Conservation (phyloP, 2,329 filamentous ascomycete species). For the Arthrobotrys megalospora region DNA sequence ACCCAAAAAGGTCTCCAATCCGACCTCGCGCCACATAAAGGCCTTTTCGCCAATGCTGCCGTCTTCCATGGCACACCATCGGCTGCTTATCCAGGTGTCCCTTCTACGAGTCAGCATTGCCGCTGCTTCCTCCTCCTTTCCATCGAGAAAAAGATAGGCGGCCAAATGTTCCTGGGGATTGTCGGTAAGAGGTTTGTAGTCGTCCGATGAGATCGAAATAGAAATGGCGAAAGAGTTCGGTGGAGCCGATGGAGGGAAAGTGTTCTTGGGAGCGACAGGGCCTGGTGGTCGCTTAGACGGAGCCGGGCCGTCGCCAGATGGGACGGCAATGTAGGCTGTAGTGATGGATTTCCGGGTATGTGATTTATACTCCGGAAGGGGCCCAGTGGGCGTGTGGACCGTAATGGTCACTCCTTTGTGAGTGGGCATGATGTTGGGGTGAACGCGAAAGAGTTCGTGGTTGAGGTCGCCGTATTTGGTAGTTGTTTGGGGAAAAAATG, state of each 20-base stretch:
- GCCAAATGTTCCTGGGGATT: conserved; percentile 93
- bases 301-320: conserved; percentile 66
- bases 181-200: conserved; percentile 92
- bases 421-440: conserved; percentile 80
- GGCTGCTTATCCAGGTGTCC: conserved; percentile 98
- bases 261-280: conserved; percentile 78
- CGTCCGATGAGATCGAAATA: conserved; percentile 85
- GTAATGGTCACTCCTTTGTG: conserved; percentile 99
- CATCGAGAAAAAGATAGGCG: conserved; percentile 99
- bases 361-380: conserved; percentile 91
- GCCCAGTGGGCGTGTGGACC: conserved; percentile 83
- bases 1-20: conserved; percentile 95
- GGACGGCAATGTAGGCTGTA: conserved; percentile 96
- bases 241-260: conserved; percentile 80
- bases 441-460: conserved; percentile 26
- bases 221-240: conserved; percentile 98
- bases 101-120: conserved; percentile 91
- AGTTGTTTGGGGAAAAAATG: conserved; percentile 14
- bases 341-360: conserved; percentile 95
- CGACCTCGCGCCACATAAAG: conserved; percentile 96
- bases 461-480: conserved; percentile 17
- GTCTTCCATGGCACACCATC: conserved; percentile 95
- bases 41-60: conserved; percentile 95
- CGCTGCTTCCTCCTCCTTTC: conserved; percentile 93
- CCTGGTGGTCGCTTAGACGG: conserved; percentile 68